Evolutionary conservation across 805 yeast species (phyloP).

Genomic region (Blastobotrys americana): DNA sequence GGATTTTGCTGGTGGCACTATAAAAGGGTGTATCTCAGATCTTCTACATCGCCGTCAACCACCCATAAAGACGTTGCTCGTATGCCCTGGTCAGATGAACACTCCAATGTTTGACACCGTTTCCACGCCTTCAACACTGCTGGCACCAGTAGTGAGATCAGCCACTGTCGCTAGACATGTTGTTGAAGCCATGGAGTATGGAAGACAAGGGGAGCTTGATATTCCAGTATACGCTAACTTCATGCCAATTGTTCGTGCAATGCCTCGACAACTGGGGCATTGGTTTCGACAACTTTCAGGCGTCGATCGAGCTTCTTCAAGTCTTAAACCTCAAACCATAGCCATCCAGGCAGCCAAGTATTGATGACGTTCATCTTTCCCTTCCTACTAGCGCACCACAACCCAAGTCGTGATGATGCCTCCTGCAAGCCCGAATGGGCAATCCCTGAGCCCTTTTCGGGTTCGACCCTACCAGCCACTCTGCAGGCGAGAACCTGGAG

Average conservation of each 20-base stretch:
- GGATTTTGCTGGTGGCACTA: constrained; percentile 28
- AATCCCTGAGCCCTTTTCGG: too few species aligned
- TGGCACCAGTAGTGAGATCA: constrained; percentile 83
- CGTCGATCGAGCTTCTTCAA: constrained; percentile 42
- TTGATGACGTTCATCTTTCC: neutral
- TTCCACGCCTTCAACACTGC: constrained; percentile 57
- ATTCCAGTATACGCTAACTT: constrained; percentile 72
- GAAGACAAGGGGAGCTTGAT: constrained; percentile 61
- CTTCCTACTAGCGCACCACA: neutral
- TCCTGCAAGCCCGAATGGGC: too few species aligned
- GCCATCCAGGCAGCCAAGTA: too few species aligned
- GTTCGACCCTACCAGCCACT: too few species aligned
- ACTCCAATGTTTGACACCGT: constrained; percentile 72
- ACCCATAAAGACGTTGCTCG: constrained; percentile 56
- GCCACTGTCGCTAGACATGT: constrained; percentile 53
- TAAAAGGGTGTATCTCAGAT: constrained; percentile 17
- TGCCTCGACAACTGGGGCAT: constrained; percentile 64
- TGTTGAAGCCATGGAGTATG: constrained; percentile 48
- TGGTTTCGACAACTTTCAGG: constrained; percentile 54
- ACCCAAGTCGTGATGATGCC: too few species aligned
- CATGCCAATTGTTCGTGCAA: constrained; percentile 60
- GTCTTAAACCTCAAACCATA: too few species aligned
- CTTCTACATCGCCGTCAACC: constrained; percentile 33
- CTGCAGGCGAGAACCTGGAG: too few species aligned
- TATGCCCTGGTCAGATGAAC: constrained; percentile 82